Conservation (phyloP, 768 basidiomycete species). For the Tylopilus subfusipes region DNA sequence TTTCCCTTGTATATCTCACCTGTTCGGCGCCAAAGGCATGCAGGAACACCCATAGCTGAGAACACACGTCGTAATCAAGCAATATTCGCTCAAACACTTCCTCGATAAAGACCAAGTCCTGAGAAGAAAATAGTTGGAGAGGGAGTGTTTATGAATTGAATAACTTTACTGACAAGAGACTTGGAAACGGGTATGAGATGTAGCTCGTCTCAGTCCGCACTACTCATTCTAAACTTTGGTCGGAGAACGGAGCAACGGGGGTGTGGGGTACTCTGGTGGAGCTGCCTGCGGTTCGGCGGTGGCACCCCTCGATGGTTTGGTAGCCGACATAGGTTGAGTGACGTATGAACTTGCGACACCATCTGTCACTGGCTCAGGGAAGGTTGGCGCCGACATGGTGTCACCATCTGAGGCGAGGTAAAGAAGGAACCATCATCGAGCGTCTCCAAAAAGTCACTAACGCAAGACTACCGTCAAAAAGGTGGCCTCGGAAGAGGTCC, state of each 20-base stretch:
- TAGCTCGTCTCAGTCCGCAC: neutral
- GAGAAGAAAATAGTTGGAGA: neutral
- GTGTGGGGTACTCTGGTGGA: slow-evolving; percentile 39
- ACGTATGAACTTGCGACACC: slow-evolving; percentile 15
- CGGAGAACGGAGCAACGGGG: slow-evolving; percentile 67
- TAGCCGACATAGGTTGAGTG: slow-evolving; percentile 9
- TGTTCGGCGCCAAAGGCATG: slow-evolving; percentile 93
- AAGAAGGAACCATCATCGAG: slow-evolving; percentile 84
- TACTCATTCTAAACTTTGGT: slow-evolving; percentile 76
- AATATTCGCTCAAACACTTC: slow-evolving; percentile 95
- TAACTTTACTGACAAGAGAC: slow-evolving; percentile 51
- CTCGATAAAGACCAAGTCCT: slow-evolving; percentile 97
- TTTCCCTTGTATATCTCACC: slow-evolving; percentile 99
- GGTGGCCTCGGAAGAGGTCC: neutral
- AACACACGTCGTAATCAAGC: slow-evolving; percentile 95
- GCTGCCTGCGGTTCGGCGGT: slow-evolving; percentile 22
- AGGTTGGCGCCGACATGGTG: slow-evolving; percentile 42
- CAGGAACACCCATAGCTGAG: slow-evolving; percentile 94
- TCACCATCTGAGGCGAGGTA: slow-evolving; percentile 48
- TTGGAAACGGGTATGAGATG: slow-evolving; percentile 24
- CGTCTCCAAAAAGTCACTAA: slow-evolving; percentile 83
- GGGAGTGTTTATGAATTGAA: neutral
- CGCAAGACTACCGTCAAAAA: neutral
- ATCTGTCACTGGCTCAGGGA: slow-evolving; percentile 13
- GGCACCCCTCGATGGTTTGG: slow-evolving; percentile 21